Evolutionary conservation across 1,284 basidiomycete species (phyloP), one percentile per base, ranked within the genome.

Genomic region (Cryptococcus sp.): DNA sequence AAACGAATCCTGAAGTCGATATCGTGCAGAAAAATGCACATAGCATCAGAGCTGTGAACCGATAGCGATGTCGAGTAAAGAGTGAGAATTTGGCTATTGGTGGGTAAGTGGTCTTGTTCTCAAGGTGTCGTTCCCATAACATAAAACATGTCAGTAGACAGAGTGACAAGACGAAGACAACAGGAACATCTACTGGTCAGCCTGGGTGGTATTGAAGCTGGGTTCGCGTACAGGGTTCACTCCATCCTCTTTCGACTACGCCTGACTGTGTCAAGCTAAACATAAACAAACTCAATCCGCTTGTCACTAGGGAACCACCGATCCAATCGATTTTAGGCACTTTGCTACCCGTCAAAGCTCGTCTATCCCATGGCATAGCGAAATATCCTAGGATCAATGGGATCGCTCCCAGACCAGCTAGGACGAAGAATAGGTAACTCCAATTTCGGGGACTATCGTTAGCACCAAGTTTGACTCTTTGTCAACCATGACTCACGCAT

Each of bases 371-470:
- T 1, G 71, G 71, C n/a, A 70, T 65, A 34, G 63, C 62, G 45
- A 64, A 48, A 7, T 54, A 24, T 2, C 67, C 67, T n/a, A 63
- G 47, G 10, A 64, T 48, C n/a, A 69, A 45, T 1, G 67, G 62
- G 22, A 70, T 36, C 13, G 66, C 23, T 5, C 56, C 51, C 1
- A 73, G 49, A 0, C 67, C 68, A 5, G 60, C 69, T 28, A 69
- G 62, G 18, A 73, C 57, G 53, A 62, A 67, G 53, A 67, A 72
- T 22, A 67, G 57, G 47, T 66, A 67, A 52, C 61, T 53, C 69
- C 69, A 72, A n/a, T 49, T 41, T 25, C 51, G 60, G 18, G 56
- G 59, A 32, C 10, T 3, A 28, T 10, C 28, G 23, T 39, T 32
- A 39, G 44, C 13, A 13, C 14, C 11, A 21, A 37, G 21, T 22